These are phyloP conservation scores for Suhomyces kilbournensis DNA, from an alignment of 805 yeast species.

Conservation along the genomic window DNA sequence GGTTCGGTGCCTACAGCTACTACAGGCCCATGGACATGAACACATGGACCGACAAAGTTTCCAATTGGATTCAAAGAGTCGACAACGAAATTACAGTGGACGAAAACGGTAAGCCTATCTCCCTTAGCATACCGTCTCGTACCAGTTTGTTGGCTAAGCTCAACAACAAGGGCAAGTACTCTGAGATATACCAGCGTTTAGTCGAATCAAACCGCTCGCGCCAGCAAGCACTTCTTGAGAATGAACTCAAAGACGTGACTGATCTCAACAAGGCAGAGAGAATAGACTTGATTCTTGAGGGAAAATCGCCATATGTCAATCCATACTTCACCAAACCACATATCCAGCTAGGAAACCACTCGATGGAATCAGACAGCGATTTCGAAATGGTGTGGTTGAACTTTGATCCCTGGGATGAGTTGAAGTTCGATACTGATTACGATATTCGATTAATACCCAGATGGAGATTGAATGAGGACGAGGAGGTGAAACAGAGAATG, in stretches of 20 bases:
- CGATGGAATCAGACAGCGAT: slow-evolving; percentile 38
- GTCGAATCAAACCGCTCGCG: slow-evolving; percentile 21
- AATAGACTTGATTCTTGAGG: slow-evolving; percentile 33
- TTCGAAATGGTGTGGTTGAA: slow-evolving; percentile 42
- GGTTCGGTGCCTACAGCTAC: slow-evolving; percentile 67
- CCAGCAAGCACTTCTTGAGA: slow-evolving; percentile 17
- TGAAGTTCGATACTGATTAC: slow-evolving; percentile 35
- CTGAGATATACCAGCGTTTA: slow-evolving; percentile 29
- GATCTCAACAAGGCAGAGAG: slow-evolving; percentile 39
- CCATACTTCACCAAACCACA: slow-evolving; percentile 33
- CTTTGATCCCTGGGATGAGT: slow-evolving; percentile 47
- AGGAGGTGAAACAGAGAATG: background rate
- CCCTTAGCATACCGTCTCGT: background rate
- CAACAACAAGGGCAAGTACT: slow-evolving; percentile 22
- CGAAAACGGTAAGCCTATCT: background rate
- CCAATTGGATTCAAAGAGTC: slow-evolving; percentile 6
- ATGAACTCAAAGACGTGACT: slow-evolving; percentile 27
- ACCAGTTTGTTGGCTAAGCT: slow-evolving; percentile 10
- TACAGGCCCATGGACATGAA: slow-evolving; percentile 49
- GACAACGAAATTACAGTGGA: slow-evolving; percentile 1
- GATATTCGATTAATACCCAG: slow-evolving; percentile 39
- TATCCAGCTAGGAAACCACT: slow-evolving; percentile 35
- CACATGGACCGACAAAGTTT: slow-evolving; percentile 30
- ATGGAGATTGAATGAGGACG: slow-evolving; percentile 9
- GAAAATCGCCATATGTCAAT: slow-evolving; percentile 22